Base-by-base conservation (phyloP, 2,329 filamentous ascomycete species). In the Scedosporium aurantiacum region DNA sequence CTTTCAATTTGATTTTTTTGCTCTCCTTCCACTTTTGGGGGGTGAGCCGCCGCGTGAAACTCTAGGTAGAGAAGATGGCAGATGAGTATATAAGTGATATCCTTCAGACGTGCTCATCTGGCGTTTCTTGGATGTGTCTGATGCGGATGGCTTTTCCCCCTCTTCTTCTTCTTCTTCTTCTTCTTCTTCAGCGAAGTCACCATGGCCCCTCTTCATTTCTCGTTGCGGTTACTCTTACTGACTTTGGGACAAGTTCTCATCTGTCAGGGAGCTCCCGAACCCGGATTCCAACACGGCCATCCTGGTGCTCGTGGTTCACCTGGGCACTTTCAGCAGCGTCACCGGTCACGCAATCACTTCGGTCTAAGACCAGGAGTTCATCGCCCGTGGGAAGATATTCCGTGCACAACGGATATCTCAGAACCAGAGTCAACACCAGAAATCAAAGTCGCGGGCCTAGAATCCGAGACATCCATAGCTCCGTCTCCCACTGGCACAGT, bases 181-280 rank as follows among this genome's bases (percentile, higher is more conserved):
- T 25, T 52, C 12, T 2, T 27, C 50, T 27, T 54, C 50, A 23
- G 43, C 18, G n/a, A n/a, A 10, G 23, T 54, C 21, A 60, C 16
- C 41, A 60, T 60, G 58, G 10, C 16, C n/a, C 25, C 28, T 21
- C 23, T 18, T 32, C 14, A 21, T 32, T n/a, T n/a, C 16, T 32
- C 28, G 58, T 32, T 60, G 10, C 21, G 45, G 43, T 32, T 37
- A 4, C 58, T 60, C 43, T 60, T 45, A 32, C 58, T 60, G 43
- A 60, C 58, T 5, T 28, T 60, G n/a, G 41, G 58, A 27, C 58
- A 60, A 32, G 14, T 37, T 14, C 27, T 50, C 41, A n/a, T 28
- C 41, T 32, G 43, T 40, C 58, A 32, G 12, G 23, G 43, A 16
- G 25, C 41, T 32, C 58, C 58, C 10, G 32, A 60, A 50, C 32